Evolutionary conservation across 176 grass and related monocot genomes (phyloP), one percentile per base, ranked within the genome.

Genomic region (Triticum urartu): DNA sequence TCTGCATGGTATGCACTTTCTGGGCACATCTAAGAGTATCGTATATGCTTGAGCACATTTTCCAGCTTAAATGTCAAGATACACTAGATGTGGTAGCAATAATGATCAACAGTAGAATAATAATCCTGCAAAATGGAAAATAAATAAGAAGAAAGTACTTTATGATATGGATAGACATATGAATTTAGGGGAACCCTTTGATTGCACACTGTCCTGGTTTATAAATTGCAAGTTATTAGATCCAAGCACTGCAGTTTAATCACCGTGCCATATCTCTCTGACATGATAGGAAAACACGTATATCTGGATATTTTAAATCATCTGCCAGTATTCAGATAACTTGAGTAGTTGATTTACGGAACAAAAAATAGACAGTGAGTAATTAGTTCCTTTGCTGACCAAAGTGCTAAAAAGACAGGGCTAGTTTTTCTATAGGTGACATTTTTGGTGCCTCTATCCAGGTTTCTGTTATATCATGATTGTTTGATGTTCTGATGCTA

Each of bases 261-360:
- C 22, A 35, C 28, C 6, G 5, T 47, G 25, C 9, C 9, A 18
- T 64, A 58, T 77, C 76, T 78, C 10, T 38, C 52, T 39, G 21
- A 12, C 18, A 61, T 35, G 3, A 4, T 68, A 35, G 17, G 1
- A 2, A 36, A 35, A 58, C 65, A n/a, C 38, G 28, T 25, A 70
- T 71, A 40, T 68, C 11, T 24, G 22, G 56, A 79, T 79, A 70
- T 25, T 86, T 71, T 64, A 52, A 50, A 34, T 43, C 21, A 81
- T 77, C 10, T 63, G 5, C 28, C 61, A 47, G 11, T 63, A 73
- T 43, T 61, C 4, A 17, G 56, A 28, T 22, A 64, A 64, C 42
- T 66, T 85, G 18, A 84, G 75, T 36, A 77, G 2, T 78, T 86
- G 47, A 86, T 36, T 77, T 52, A 30, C 5, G 25, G 22, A 81